Percentiles rank a stretch among this genome's conserved stretches.
These are phyloP conservation scores for Sclerotinia nivalis DNA, from an alignment of 2,329 filamentous ascomycete species.

Conservation along the genomic window DNA sequence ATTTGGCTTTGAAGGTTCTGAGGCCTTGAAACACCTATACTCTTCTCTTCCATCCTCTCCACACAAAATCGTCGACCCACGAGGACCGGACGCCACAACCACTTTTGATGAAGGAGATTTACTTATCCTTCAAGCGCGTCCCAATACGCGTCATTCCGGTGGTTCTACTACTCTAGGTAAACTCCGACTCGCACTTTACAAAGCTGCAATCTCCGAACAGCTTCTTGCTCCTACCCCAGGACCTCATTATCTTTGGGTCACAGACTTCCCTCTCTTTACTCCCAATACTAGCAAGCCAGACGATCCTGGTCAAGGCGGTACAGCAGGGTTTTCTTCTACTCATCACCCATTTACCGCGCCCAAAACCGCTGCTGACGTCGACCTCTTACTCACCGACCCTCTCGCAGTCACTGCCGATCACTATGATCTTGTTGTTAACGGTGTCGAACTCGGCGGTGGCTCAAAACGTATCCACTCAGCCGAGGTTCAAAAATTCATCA, in stretches of 20 bases:
- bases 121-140: conserved; percentile 77
- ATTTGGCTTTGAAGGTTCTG: conserved; percentile 71
- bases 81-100: conserved; percentile 38
- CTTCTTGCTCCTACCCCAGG: conserved; percentile 38
- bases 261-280: conserved; percentile 90
- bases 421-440: conserved; percentile 95
- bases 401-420: conserved; percentile 77
- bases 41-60: conserved; percentile 26
- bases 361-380: conserved; percentile 68
- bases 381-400: conserved; percentile 71
- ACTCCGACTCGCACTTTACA: conserved; percentile 39
- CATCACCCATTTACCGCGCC: conserved; percentile 97
- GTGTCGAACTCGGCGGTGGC: conserved; percentile 89
- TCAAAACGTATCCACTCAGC: conserved; percentile 89
- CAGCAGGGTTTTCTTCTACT: conserved; percentile 78
- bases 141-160: conserved; percentile 61
- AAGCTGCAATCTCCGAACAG: conserved; percentile 34
- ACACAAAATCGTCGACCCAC: neutral
- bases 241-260: conserved; percentile 78
- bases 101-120: conserved; percentile 68
- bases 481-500: conserved; percentile 78
- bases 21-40: conserved; percentile 46
- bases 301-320: conserved; percentile 68
- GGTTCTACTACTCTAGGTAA: conserved; percentile 61
- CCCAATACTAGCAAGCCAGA: conserved; percentile 54